Evolutionary conservation across 768 basidiomycete genomes (phyloP).

Genomic region (Porphyrellus cyaneotinctus): DNA sequence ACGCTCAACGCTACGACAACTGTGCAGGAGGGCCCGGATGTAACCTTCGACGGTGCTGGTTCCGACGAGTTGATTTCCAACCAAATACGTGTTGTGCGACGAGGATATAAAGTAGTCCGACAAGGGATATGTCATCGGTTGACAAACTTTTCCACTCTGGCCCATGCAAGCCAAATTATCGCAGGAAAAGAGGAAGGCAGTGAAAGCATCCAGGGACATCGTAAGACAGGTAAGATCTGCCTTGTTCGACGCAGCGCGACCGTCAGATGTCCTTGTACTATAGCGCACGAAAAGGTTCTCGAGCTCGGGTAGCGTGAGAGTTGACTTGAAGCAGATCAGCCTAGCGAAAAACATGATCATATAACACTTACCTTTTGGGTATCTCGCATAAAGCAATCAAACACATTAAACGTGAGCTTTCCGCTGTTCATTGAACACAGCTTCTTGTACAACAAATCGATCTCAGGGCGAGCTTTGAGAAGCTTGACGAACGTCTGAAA

Average conservation of each 20-base stretch:
- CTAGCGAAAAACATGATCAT: not conserved
- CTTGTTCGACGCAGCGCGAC: not conserved
- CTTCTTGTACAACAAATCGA: constrained; percentile 59
- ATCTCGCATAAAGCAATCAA: constrained; percentile 49
- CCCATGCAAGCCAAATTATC: constrained; percentile 66
- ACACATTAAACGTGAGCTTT: constrained; percentile 35
- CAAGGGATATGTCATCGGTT: constrained; percentile 88
- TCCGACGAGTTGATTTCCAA: constrained; percentile 83
- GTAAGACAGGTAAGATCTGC: constrained; percentile 10
- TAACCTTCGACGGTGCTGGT: constrained; percentile 90
- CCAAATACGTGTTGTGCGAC: constrained; percentile 90
- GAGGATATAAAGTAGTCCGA: constrained; percentile 87
- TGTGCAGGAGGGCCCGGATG: constrained; percentile 82
- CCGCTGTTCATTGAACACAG: constrained; percentile 33
- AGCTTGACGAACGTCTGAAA: constrained; percentile 81
- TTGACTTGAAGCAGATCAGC: constrained; percentile 31
- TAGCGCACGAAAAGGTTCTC: constrained; percentile 37
- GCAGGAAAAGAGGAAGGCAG: constrained; percentile 72
- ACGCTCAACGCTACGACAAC: constrained; percentile 94
- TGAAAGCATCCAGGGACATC: constrained; percentile 61
- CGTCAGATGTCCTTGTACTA: constrained; percentile 12
- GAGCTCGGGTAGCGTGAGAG: constrained; percentile 33
- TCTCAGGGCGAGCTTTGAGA: constrained; percentile 80
- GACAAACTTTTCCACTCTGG: constrained; percentile 51
- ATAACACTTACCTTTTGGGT: constrained; percentile 44